A percentile compares a stretch with the other conserved stretches of the same genome.
Conservation (phyloP, 2,329 filamentous ascomycete genomes). For the Metarhizium album region DNA sequence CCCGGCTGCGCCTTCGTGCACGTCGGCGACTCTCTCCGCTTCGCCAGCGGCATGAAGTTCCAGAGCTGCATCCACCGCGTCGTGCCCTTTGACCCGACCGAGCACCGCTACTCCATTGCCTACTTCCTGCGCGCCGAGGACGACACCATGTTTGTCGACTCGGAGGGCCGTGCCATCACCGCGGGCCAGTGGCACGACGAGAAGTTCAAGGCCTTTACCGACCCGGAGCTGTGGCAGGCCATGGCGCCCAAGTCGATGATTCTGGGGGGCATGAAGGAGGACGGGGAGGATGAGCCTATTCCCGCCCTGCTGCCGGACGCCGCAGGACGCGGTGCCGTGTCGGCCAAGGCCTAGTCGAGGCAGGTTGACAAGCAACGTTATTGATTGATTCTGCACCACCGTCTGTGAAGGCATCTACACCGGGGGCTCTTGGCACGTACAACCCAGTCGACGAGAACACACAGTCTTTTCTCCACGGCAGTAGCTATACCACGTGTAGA, state of each 20-base stretch:
- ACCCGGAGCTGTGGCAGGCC: conserved; percentile 32
- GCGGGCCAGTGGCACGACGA: conserved; percentile 44
- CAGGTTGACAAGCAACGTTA: no score
- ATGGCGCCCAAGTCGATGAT: conserved; percentile 37
- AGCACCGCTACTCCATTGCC: conserved; percentile 48
- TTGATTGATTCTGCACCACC: no score
- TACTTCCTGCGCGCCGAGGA: conserved; percentile 48
- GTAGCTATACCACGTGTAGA: no score
- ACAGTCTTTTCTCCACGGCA: no score
- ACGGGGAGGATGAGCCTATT: conserved; percentile 14
- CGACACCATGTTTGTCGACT: conserved; percentile 44
- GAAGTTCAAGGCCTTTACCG: conserved; percentile 41
- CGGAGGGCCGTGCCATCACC: conserved; percentile 41
- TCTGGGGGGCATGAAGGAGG: conserved; percentile 39
- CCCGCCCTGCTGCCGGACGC: neutral
- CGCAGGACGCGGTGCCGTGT: neutral
- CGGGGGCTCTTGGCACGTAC: no score
- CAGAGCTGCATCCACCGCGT: conserved; percentile 48
- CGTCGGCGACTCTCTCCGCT: conserved; percentile 48
- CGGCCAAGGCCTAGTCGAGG: neutral
- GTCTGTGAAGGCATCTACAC: no score
- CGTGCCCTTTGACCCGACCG: conserved; percentile 37
- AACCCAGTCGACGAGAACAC: no score
- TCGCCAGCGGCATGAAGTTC: conserved; percentile 40
- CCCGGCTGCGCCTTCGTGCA: conserved; percentile 43